Conservation (phyloP, 306 rosid genomes). For the Lathyrus sativus region DNA sequence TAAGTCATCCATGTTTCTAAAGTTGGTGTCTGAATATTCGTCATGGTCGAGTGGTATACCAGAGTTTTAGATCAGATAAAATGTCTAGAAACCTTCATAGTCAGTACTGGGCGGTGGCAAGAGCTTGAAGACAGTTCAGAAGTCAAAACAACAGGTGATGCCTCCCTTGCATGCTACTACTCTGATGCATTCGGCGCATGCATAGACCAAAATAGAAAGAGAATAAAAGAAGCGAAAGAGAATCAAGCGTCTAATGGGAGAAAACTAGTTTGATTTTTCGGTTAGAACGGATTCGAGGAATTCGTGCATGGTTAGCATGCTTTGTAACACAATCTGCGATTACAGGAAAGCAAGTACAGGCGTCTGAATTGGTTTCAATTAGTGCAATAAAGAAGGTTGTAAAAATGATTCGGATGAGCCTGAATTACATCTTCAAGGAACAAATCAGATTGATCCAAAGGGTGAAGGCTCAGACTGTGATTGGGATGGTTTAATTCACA, state of each 20-base stretch:
- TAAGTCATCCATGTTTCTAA: constrained; percentile 90
- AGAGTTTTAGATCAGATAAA: constrained; percentile 56
- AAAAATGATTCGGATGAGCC: no score
- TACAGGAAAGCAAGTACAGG: constrained; percentile 42
- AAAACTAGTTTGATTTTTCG: constrained; percentile 44
- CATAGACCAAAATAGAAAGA: constrained; percentile 21
- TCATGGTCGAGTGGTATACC: constrained; percentile 79
- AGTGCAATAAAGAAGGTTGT: constrained; percentile 52
- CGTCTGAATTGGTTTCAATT: constrained; percentile 42
- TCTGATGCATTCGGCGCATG: constrained; percentile 47
- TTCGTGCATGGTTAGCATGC: constrained; percentile 51
- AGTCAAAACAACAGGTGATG: constrained; percentile 38
- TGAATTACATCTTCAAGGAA: no score
- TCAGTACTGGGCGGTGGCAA: constrained; percentile 42
- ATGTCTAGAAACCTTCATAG: constrained; percentile 37
- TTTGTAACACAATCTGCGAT: constrained; percentile 45
- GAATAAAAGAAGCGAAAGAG: constrained; percentile 31
- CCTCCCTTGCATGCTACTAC: constrained; percentile 43
- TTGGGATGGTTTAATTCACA: no score
- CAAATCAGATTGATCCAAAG: no score
- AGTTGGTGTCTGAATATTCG: constrained; percentile 89
- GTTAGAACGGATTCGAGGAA: constrained; percentile 42
- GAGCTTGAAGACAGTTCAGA: constrained; percentile 39
- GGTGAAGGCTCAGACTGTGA: no score
- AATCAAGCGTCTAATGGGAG: constrained; percentile 40